Percentiles rank a stretch among this genome's conserved stretches.
Evolutionary conservation across 2,329 filamentous ascomycete species (phyloP).

Genomic region (Tolypocladium pustulatum): DNA sequence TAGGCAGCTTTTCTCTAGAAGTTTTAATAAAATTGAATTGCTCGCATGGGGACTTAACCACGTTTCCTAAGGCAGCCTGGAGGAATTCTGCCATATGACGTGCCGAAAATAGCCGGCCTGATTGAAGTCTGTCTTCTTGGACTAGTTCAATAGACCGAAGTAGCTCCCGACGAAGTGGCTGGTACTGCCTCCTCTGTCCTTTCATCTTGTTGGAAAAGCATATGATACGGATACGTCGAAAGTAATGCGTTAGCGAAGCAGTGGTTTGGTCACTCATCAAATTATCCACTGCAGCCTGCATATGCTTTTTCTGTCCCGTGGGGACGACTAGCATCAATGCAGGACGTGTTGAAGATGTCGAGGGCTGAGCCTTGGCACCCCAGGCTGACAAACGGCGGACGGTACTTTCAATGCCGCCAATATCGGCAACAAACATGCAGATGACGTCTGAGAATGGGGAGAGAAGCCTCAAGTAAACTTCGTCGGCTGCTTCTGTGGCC

Average conservation of each 20-base stretch:
- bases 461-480: not conserved
- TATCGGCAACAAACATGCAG: constrained; percentile 3
- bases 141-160: not conserved
- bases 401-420: constrained; percentile 1
- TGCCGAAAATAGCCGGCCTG: not conserved
- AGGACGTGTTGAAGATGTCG: not conserved
- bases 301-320: not conserved
- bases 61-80: not conserved
- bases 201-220: not conserved
- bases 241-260: not conserved
- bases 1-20: not conserved
- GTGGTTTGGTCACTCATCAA: not conserved
- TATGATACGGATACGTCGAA: not conserved
- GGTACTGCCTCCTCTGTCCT: not conserved
- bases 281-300: not conserved
- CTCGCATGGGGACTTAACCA: not conserved
- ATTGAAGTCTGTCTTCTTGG: not conserved
- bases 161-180: not conserved
- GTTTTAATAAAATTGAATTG: not conserved
- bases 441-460: constrained; percentile 1
- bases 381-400: constrained; percentile 1
- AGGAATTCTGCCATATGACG: constrained; percentile 1
- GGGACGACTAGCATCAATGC: not conserved
- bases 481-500: not conserved
- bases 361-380: not conserved